These are phyloP conservation scores for Vitis rupestris DNA, from an alignment of 164 flowering plant genomes.

Conservation along the genomic window DNA sequence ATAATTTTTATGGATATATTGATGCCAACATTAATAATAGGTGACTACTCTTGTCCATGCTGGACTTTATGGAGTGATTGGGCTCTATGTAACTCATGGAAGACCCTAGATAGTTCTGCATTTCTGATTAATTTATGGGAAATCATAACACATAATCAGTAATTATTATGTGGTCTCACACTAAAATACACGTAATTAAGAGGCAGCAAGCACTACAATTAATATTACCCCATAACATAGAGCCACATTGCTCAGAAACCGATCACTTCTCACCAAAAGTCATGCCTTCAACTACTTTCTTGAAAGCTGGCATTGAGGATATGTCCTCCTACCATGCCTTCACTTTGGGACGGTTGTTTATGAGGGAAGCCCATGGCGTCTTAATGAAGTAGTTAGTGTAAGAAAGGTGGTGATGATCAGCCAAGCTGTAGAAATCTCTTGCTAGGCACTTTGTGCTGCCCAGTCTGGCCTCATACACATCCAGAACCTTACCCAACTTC, in stretches of 20 bases:
- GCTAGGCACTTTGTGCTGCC: constrained; percentile 49
- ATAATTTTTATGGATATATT: too few relatives aligned
- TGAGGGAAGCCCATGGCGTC: constrained; percentile 35
- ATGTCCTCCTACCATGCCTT: constrained; percentile 67
- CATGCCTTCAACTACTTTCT: constrained; percentile 36
- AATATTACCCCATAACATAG: too few relatives aligned
- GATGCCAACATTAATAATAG: too few relatives aligned
- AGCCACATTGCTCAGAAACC: background rate
- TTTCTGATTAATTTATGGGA: too few relatives aligned
- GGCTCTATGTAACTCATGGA: too few relatives aligned
- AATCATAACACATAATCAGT: too few relatives aligned
- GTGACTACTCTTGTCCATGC: too few relatives aligned
- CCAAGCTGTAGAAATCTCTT: constrained; percentile 50
- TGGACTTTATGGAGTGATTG: too few relatives aligned
- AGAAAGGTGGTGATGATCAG: constrained; percentile 51
- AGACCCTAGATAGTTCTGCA: too few relatives aligned
- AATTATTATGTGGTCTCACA: too few relatives aligned
- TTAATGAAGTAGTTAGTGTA: constrained; percentile 49
- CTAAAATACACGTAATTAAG: too few relatives aligned
- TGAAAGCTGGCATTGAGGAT: constrained; percentile 41
- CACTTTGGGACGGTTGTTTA: constrained; percentile 47
- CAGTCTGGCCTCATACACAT: constrained; percentile 56
- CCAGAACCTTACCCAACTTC: constrained; percentile 56
- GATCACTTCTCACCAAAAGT: constrained; percentile 14
- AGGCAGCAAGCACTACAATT: too few relatives aligned